Conservation (phyloP, 2,329 filamentous ascomycete genomes). For the Colletotrichum euphorbiae region DNA sequence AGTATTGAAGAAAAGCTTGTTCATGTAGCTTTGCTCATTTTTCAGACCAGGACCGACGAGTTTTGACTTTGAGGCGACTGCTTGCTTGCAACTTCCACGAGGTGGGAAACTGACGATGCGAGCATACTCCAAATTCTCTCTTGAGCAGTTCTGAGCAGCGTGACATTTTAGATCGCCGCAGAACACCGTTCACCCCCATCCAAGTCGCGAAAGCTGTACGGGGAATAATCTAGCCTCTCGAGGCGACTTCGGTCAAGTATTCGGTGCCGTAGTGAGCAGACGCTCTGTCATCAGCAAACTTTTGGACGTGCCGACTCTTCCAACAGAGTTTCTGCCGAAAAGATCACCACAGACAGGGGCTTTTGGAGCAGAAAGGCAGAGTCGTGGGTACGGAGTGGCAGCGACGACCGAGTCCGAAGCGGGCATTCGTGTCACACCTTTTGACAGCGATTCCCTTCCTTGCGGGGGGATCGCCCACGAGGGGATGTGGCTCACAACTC, state of each 20-base stretch:
- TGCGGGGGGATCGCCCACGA: not conserved
- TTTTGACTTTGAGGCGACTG: not conserved
- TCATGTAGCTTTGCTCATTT: not conserved
- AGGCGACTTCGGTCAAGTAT: too few relatives aligned
- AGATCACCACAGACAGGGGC: too few relatives aligned
- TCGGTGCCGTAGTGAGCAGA: not conserved
- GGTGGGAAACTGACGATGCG: not conserved
- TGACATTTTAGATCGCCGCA: too few relatives aligned
- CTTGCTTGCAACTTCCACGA: not conserved
- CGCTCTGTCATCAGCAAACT: not conserved
- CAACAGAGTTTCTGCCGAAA: not conserved
- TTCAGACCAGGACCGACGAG: not conserved
- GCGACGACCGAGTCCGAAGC: conserved; percentile 3
- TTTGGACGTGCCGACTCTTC: not conserved
- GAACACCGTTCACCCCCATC: too few relatives aligned
- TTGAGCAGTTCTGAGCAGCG: too few relatives aligned
- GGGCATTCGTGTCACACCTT: not conserved
- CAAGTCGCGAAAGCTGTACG: too few relatives aligned
- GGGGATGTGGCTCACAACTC: not conserved
- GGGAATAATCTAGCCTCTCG: too few relatives aligned
- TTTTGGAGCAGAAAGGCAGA: not conserved
- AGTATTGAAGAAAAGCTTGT: not conserved
- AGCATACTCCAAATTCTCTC: too few relatives aligned
- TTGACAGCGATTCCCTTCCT: too few relatives aligned
- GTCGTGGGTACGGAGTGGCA: not conserved